A percentile compares a stretch with the other conserved stretches of the same genome.
Evolutionary conservation across 2,329 filamentous ascomycete genomes (phyloP).

Genomic region (Neobulgaria alba): DNA sequence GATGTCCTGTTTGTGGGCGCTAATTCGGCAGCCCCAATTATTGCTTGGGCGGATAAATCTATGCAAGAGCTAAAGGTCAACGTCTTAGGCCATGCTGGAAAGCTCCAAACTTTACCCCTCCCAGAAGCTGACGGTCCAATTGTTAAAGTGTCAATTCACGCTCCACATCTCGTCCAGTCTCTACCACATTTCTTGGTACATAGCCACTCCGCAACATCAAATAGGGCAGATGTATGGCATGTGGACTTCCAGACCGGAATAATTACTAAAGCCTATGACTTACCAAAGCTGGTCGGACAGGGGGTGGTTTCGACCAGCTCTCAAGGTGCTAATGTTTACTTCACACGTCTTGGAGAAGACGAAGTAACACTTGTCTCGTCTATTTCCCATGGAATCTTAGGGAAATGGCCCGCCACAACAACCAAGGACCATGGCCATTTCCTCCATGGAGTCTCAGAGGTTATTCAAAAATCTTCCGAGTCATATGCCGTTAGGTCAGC

Average conservation of each 20-base stretch:
- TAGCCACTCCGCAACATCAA: slow-evolving; percentile 58
- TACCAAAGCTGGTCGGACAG: slow-evolving; percentile 60
- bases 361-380: slow-evolving; percentile 71
- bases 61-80: slow-evolving; percentile 60
- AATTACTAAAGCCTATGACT: slow-evolving; percentile 69
- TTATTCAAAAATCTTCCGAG: slow-evolving; percentile 59
- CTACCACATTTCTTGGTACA: slow-evolving; percentile 80
- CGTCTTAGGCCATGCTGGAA: slow-evolving; percentile 51
- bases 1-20: slow-evolving; percentile 68
- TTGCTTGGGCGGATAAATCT: slow-evolving; percentile 64
- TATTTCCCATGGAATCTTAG: slow-evolving; percentile 65
- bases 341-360: slow-evolving; percentile 69
- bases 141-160: slow-evolving; percentile 57
- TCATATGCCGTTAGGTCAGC: slow-evolving; percentile 74
- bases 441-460: slow-evolving; percentile 69
- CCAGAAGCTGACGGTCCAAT: slow-evolving; percentile 40
- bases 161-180: slow-evolving; percentile 62
- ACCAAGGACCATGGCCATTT: slow-evolving; percentile 36
- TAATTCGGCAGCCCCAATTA: slow-evolving; percentile 64
- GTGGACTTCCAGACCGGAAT: slow-evolving; percentile 62
- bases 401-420: slow-evolving; percentile 57
- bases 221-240: slow-evolving; percentile 82
- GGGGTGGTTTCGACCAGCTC: slow-evolving; percentile 76
- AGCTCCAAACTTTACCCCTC: slow-evolving; percentile 43
- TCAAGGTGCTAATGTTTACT: slow-evolving; percentile 75